phyloP scores from a whole-genome alignment of 805 yeast genomes.

The Candida yuanshanica region DNA sequence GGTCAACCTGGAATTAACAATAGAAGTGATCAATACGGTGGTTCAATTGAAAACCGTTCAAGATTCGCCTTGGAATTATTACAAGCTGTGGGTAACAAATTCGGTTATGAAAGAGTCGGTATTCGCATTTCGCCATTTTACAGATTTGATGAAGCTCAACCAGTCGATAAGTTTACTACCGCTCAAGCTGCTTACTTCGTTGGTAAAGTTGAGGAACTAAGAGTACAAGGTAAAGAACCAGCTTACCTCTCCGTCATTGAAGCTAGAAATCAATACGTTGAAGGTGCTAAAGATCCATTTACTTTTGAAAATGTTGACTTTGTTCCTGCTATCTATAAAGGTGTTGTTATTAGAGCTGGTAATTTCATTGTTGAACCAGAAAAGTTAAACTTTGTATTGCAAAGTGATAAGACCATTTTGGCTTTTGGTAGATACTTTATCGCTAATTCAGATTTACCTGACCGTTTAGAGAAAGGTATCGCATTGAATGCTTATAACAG shows the following conservation, averaged over 20 bases:
- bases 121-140: constrained; percentile 38
- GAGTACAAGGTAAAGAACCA: not conserved
- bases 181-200: not conserved
- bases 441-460: constrained; percentile 40
- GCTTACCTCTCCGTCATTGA: not conserved
- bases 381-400: not conserved
- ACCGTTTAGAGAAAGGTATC: constrained; percentile 31
- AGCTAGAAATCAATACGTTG: constrained; percentile 23
- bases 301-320: constrained; percentile 1
- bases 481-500: constrained; percentile 29
- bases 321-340: constrained; percentile 21
- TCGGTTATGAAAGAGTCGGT: not conserved
- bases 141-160: constrained; percentile 30
- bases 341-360: constrained; percentile 27
- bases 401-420: constrained; percentile 15
- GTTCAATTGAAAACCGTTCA: constrained; percentile 36
- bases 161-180: not conserved
- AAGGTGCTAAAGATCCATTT: constrained; percentile 14
- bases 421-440: constrained; percentile 37
- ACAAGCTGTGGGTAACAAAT: constrained; percentile 28
- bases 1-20: constrained; percentile 26
- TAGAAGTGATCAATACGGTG: constrained; percentile 39
- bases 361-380: constrained; percentile 6
- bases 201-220: not conserved
- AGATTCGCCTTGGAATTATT: constrained; percentile 39